Evolutionary conservation across 2,329 filamentous ascomycete species (phyloP).

Genomic region (Escovopsis sp.): DNA sequence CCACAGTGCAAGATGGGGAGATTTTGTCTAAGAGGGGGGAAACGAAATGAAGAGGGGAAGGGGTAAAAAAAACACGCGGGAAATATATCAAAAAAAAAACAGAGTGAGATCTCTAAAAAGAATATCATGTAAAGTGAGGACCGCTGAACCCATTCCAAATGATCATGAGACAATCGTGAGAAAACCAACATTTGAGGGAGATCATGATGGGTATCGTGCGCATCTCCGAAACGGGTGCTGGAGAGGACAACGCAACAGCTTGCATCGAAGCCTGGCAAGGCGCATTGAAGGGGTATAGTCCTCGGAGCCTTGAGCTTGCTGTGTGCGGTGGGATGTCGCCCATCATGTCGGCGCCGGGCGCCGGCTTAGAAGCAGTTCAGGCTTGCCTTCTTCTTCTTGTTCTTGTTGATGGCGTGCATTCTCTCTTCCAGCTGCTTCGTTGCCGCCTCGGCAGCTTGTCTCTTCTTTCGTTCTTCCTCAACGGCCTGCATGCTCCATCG

Average conservation of each 20-base stretch:
- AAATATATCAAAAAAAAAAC: too few relatives aligned
- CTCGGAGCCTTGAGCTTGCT: conserved; percentile 1
- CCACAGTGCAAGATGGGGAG: too few relatives aligned
- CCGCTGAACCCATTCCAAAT: not conserved
- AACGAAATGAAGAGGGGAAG: too few relatives aligned
- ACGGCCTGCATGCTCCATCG: conserved; percentile 72
- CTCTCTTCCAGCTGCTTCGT: conserved; percentile 81
- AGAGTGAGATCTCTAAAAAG: too few relatives aligned
- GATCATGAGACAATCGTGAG: conserved; percentile 5
- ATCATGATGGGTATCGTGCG: not conserved
- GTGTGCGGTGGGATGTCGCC: not conserved
- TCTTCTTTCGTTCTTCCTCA: conserved; percentile 90
- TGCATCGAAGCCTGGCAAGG: conserved; percentile 2
- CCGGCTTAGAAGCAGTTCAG: conserved; percentile 81
- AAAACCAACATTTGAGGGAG: not conserved
- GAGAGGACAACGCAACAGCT: not conserved
- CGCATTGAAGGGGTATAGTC: conserved; percentile 6
- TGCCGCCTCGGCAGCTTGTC: conserved; percentile 78
- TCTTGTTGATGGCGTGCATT: conserved; percentile 77
- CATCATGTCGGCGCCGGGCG: too few relatives aligned
- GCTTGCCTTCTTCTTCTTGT: conserved; percentile 90
- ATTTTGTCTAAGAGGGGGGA: too few relatives aligned
- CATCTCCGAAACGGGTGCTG: not conserved
- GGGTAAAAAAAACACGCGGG: too few relatives aligned
- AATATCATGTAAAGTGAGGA: not conserved